Conservation (phyloP, 2,329 filamentous ascomycete genomes). For the Apiospora marii region DNA sequence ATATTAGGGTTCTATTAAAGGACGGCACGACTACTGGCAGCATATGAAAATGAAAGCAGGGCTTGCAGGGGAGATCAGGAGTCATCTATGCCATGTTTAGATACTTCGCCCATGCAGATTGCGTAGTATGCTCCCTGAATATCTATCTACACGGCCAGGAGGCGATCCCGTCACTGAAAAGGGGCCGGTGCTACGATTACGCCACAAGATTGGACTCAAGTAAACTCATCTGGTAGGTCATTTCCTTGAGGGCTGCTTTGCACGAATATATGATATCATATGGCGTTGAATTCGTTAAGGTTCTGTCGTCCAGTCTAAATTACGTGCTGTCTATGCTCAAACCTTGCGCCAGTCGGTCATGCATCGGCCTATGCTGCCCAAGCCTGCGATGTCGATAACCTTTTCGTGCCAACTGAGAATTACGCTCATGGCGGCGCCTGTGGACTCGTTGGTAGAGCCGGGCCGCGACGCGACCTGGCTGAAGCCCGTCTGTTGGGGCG, state of each 20-base stretch:
- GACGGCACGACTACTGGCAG: neutral
- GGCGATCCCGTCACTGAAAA: neutral
- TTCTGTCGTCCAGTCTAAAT: slow-evolving; percentile 14
- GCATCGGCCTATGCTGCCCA: slow-evolving; percentile 89
- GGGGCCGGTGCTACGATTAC: neutral
- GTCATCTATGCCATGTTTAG: neutral
- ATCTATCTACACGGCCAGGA: neutral
- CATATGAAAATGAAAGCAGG: too few species aligned
- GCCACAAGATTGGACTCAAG: neutral
- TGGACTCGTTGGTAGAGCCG: slow-evolving; percentile 66
- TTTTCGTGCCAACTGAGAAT: slow-evolving; percentile 99
- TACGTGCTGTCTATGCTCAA: slow-evolving; percentile 51
- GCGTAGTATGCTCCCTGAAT: neutral
- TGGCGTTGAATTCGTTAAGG: slow-evolving; percentile 15
- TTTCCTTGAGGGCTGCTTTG: neutral
- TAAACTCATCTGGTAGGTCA: neutral
- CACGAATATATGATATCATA: neutral
- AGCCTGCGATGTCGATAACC: slow-evolving; percentile 90
- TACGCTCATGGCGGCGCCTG: slow-evolving; percentile 93
- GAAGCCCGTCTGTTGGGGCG: slow-evolving; percentile 87
- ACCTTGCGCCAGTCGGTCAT: slow-evolving; percentile 97
- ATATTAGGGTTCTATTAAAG: neutral
- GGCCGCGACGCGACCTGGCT: slow-evolving; percentile 74
- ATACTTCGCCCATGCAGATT: neutral
- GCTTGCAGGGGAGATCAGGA: neutral